Evolutionary conservation across 345 rosid species (phyloP), one percentile per base, ranked within the genome.

Genomic region (Anastatica hierochuntica): DNA sequence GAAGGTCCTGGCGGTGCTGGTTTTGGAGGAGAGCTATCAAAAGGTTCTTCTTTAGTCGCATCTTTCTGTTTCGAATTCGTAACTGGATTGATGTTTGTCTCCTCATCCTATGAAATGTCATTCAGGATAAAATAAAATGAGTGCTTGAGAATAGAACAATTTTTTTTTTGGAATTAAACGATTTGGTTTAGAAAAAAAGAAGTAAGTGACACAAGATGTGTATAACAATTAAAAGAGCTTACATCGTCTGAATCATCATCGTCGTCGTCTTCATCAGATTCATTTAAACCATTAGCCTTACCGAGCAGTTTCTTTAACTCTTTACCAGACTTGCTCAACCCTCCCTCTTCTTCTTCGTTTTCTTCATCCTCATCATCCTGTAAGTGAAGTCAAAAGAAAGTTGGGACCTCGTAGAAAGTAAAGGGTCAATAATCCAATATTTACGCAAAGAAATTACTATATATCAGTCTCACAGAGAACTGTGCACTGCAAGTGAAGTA

Each of bases 301-400:
- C 94, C 94, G 8, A 92, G 88, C 55, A 92, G 72, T 70, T 88
- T 85, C 84, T 92, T 81, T 68, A 92, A 67, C 73, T 92, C 98
- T 68, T 85, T 88, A 20, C 98, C 98, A 61, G 98, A 88, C 61
- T 78, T 78, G 70, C 98, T 92, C 67, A 92, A 64, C 24, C 90
- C 86, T 51, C 94, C 94, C 40, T 76, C 97, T 64, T 83, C 94
- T 53, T 88, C 95, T 66, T 84, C 98, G 31, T 80, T 87, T 67
- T 87, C 94, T 58, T 87, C 94, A 17, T 90, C 97, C 0, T 85
- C 90, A 1, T 92, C 98, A 38, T 88, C 98, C 90, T 85, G 74
- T 43, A 64, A 53, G n/a, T n/a, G n/a, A n/a, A n/a, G n/a, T n/a
- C n/a, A n/a, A n/a, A n/a, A n/a, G n/a, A n/a, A n/a, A n/a, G n/a